phyloP scores from a whole-genome alignment of 805 yeast genomes.

The Kazachstania martiniae region DNA sequence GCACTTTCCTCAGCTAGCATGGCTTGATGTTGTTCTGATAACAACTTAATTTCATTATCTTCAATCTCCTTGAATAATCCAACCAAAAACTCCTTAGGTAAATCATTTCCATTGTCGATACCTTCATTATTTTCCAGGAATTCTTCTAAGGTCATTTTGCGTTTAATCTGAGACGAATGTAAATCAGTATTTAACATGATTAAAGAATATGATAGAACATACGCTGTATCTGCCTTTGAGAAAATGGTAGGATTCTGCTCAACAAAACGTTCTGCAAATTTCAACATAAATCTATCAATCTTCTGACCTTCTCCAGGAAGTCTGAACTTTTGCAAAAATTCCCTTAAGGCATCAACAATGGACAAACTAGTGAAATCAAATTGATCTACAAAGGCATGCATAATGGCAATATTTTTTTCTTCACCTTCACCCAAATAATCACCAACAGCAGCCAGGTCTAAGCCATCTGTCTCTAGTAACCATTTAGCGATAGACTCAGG shows the following conservation, averaged over 20 bases:
- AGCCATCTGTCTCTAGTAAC: slow-evolving; percentile 58
- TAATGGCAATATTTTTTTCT: slow-evolving; percentile 61
- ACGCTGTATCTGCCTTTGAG: slow-evolving; percentile 89
- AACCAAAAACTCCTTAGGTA: slow-evolving; percentile 62
- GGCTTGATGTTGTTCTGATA: slow-evolving; percentile 91
- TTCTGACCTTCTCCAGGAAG: slow-evolving; percentile 98
- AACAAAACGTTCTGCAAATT: slow-evolving; percentile 86
- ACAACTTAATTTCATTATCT: slow-evolving; percentile 75
- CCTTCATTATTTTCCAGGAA: slow-evolving; percentile 83
- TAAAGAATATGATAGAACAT: slow-evolving; percentile 83
- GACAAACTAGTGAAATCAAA: slow-evolving; percentile 62
- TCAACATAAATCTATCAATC: slow-evolving; percentile 91
- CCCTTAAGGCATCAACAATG: slow-evolving; percentile 80
- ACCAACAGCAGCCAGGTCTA: slow-evolving; percentile 79
- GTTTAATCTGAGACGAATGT: slow-evolving; percentile 78
- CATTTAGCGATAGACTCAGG: slow-evolving; percentile 69
- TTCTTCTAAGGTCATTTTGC: slow-evolving; percentile 79
- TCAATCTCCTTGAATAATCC: slow-evolving; percentile 70
- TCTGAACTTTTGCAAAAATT: slow-evolving; percentile 77
- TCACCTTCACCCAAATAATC: slow-evolving; percentile 88
- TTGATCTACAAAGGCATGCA: slow-evolving; percentile 88
- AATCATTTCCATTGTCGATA: slow-evolving; percentile 80
- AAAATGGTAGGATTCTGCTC: slow-evolving; percentile 83
- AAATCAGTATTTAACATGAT: slow-evolving; percentile 90
- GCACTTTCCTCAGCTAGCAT: slow-evolving; percentile 53